Percentiles rank a stretch among this genome's conserved stretches.
Evolutionary conservation across 805 yeast species (phyloP).

Genomic region (Komagataella ulmi): DNA sequence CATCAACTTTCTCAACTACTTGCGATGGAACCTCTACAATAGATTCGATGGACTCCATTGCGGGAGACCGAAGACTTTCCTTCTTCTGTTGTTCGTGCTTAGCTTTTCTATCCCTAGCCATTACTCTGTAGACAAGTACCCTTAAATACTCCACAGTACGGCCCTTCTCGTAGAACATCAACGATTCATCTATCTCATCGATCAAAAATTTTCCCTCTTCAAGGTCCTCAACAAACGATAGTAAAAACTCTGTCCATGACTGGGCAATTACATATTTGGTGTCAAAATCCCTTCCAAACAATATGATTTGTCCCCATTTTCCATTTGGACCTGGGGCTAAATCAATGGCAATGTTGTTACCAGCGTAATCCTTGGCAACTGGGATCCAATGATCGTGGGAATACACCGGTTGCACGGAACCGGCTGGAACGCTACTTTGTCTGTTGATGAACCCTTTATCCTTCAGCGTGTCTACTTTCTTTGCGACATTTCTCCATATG

Average conservation of each 20-base stretch:
- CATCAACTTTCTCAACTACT: background rate
- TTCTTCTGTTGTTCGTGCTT: conserved; percentile 6
- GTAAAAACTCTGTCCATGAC: conserved; percentile 80
- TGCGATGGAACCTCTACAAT: conserved; percentile 1
- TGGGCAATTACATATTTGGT: conserved; percentile 76
- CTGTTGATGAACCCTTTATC: conserved; percentile 23
- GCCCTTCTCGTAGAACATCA: conserved; percentile 18
- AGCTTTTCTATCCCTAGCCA: conserved; percentile 7
- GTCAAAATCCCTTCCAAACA: conserved; percentile 92
- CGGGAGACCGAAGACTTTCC: conserved; percentile 1
- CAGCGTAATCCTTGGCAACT: conserved; percentile 72
- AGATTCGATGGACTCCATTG: background rate
- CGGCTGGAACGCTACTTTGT: conserved; percentile 69
- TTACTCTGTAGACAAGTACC: conserved; percentile 57
- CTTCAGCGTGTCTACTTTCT: conserved; percentile 15
- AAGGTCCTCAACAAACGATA: conserved; percentile 74
- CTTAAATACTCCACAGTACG: conserved; percentile 51
- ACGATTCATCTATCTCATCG: conserved; percentile 51
- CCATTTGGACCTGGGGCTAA: conserved; percentile 73
- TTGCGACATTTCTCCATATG: conserved; percentile 71
- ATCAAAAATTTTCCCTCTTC: conserved; percentile 74
- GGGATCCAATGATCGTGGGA: conserved; percentile 95
- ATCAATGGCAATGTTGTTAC: conserved; percentile 88
- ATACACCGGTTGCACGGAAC: conserved; percentile 57
- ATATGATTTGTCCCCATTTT: conserved; percentile 78